Conservation (phyloP, 192 early-diverging fungal genomes). For the Coemansia sp. region DNA sequence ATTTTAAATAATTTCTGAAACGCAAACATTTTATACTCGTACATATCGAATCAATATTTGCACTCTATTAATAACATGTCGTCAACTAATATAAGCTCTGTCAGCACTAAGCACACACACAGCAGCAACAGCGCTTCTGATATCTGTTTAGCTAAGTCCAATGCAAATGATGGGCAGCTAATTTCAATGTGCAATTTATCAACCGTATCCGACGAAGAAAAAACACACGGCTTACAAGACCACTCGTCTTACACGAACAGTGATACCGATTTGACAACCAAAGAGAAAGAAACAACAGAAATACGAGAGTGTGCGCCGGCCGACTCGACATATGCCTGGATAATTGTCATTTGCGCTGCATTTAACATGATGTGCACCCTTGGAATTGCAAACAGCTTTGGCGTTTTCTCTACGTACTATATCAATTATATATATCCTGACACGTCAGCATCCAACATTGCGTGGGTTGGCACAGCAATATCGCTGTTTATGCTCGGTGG, state of each 20-base stretch:
- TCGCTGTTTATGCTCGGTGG: conserved; percentile 42
- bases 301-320: conserved; percentile 7
- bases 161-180: neutral
- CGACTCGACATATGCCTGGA: conserved; percentile 29
- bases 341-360: conserved; percentile 41
- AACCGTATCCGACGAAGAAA: neutral
- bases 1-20: neutral
- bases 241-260: neutral
- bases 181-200: neutral
- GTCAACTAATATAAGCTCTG: neutral
- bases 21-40: neutral
- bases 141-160: neutral
- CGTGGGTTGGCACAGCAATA: conserved; percentile 43
- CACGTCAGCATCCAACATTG: conserved; percentile 28
- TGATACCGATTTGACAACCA: neutral
- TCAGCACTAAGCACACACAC: neutral
- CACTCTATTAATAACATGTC: neutral
- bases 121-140: neutral
- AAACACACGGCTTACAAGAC: neutral
- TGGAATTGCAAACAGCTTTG: conserved; percentile 45
- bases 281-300: neutral
- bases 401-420: conserved; percentile 43
- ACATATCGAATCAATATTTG: neutral
- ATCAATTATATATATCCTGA: conserved; percentile 38
- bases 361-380: conserved; percentile 38